Evolutionary conservation across 2,329 filamentous ascomycete species (phyloP), one percentile per base, ranked within the genome.

Genomic region (Coleophoma crateriformis): DNA sequence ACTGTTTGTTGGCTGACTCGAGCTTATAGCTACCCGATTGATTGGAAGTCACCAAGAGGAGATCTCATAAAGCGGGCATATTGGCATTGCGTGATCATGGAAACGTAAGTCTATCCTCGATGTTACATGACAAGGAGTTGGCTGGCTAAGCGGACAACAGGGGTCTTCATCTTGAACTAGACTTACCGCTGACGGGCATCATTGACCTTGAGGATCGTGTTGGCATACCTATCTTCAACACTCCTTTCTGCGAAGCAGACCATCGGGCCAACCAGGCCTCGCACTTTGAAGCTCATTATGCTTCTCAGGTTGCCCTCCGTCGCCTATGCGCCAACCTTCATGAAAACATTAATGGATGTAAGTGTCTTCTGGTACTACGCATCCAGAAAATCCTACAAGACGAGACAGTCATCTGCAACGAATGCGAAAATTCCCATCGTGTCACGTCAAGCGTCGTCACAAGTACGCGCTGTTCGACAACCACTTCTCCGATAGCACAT

Each of bases 231-330:
- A 72, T 72, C 50, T 81, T 81, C 55, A 72, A 70, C 46, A 68
- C 68, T 2, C 67, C 70, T 2, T 72, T 73, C 27, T 71, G 68
- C n/a, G 69, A 73, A 34, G 70, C 72, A 14, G 74, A 78, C 54
- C 69, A 73, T 50, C 58, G 71, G 12, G 68, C 66, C 17, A 75
- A 78, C 52, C 73, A 79, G 53, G 63, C 69, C 10, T 75, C 76
- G 1, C 73, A 80, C 51, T 79, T 77, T 50, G 74, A 79, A 53
- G 75, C 80, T 51, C 73, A 84, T 56, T 83, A 81, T 60, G 72
- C 77, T 2, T 81, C 80, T 0, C 79, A 83, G 58, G 76, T 84
- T 42, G 75, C 78, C 11, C 68, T 84, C 15, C 70, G 76, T 17
- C 69, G 75, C 20, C 64, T 84, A 3, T 75, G 77, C 35, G 69